A percentile compares a stretch with the other conserved stretches of the same genome.
These are phyloP conservation scores for Clarireedia homoeocarpa DNA, from an alignment of 2,329 filamentous ascomycete genomes.

Conservation along the genomic window DNA sequence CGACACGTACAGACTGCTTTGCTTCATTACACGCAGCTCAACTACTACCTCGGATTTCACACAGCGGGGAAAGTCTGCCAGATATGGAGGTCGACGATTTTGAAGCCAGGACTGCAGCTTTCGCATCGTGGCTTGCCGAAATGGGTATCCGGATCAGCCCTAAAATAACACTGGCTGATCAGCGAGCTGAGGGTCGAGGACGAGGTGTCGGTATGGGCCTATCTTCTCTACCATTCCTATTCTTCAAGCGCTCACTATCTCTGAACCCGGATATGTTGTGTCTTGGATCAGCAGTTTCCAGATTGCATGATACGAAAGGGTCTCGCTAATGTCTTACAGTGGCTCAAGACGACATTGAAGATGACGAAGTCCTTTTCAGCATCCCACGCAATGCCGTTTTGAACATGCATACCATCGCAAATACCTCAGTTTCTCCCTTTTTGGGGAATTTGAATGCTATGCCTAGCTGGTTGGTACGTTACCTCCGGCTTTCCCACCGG, in stretches of 20 bases:
- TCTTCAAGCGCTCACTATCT: neutral
- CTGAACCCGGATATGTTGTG: too few species aligned
- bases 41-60: neutral
- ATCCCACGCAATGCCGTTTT: conserved; percentile 54
- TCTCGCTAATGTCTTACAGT: conserved; percentile 35
- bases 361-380: conserved; percentile 58
- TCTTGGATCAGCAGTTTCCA: too few species aligned
- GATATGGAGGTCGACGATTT: conserved; percentile 31
- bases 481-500: conserved; percentile 9
- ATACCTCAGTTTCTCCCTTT: conserved; percentile 31
- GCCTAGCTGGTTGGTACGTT: conserved; percentile 38
- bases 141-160: conserved; percentile 46
- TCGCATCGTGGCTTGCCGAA: conserved; percentile 48
- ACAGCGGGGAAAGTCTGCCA: neutral
- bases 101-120: conserved; percentile 39
- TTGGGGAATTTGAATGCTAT: conserved; percentile 28
- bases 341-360: conserved; percentile 46
- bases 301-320: neutral
- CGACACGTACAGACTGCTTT: neutral
- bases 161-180: conserved; percentile 50
- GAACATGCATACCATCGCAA: conserved; percentile 47
- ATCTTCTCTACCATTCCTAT: neutral
- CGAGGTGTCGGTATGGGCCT: conserved; percentile 48
- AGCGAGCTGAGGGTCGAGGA: conserved; percentile 47
- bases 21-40: conserved; percentile 2